Percentiles rank a stretch among this genome's conserved stretches.
Evolutionary conservation across 768 basidiomycete species (phyloP).

Genomic region (Lentinula detonsa): DNA sequence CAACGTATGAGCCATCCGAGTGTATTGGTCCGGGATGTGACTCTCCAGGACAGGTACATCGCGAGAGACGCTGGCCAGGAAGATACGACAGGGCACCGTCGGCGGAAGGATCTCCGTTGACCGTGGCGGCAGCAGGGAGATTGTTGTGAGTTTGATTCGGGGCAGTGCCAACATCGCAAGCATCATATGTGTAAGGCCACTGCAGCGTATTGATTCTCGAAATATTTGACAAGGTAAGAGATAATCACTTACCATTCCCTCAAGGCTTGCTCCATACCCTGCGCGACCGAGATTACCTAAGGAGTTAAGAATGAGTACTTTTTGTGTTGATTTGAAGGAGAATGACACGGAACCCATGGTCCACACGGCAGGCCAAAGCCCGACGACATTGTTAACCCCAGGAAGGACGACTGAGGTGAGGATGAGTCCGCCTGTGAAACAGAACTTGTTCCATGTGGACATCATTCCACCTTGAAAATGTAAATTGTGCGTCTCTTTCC

Average conservation of each 20-base stretch:
- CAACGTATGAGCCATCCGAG: slow-evolving; percentile 71
- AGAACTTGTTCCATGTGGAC: slow-evolving; percentile 79
- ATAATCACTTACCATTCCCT: slow-evolving; percentile 37
- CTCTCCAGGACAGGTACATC: slow-evolving; percentile 85
- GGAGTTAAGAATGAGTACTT: not conserved
- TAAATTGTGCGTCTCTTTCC: slow-evolving; percentile 63
- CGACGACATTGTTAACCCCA: slow-evolving; percentile 55
- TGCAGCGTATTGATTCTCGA: not conserved
- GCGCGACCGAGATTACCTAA: slow-evolving; percentile 50
- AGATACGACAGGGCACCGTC: slow-evolving; percentile 68
- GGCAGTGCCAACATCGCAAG: slow-evolving; percentile 91
- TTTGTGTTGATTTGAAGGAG: not conserved
- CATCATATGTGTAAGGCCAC: slow-evolving; percentile 83
- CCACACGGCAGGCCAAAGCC: slow-evolving; percentile 45
- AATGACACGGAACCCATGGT: not conserved
- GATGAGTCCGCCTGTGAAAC: slow-evolving; percentile 85
- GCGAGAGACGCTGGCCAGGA: slow-evolving; percentile 80
- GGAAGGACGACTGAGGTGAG: slow-evolving; percentile 66
- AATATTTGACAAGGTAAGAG: not conserved
- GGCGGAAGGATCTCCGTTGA: slow-evolving; percentile 50
- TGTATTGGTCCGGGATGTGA: slow-evolving; percentile 84
- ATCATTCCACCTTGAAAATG: slow-evolving; percentile 71
- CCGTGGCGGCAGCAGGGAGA: slow-evolving; percentile 51
- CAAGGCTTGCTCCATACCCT: slow-evolving; percentile 81
- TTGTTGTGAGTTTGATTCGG: slow-evolving; percentile 77